phyloP scores from a whole-genome alignment of 768 basidiomycete species.

The Rhodocollybia butyracea region DNA sequence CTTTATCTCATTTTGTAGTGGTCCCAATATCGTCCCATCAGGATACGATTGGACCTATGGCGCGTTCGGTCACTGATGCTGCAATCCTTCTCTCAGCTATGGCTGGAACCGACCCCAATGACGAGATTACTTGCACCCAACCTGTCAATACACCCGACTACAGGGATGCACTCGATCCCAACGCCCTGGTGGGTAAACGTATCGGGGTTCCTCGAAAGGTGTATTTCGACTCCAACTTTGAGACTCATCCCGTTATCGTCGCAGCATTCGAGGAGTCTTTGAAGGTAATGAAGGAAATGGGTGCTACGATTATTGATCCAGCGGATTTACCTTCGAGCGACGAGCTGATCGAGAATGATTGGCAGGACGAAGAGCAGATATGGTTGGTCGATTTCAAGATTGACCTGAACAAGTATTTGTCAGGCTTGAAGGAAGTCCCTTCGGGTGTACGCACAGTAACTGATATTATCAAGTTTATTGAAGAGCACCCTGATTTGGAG shows the following conservation, averaged over 20 bases:
- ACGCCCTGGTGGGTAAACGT: slow-evolving; percentile 47
- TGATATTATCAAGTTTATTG: slow-evolving; percentile 42
- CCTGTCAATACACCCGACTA: slow-evolving; percentile 53
- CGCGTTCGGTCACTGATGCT: slow-evolving; percentile 50
- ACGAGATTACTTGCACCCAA: slow-evolving; percentile 52
- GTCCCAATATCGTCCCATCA: slow-evolving; percentile 56
- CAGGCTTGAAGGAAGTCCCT: slow-evolving; percentile 34
- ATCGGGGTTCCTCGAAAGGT: slow-evolving; percentile 50
- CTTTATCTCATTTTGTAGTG: background rate
- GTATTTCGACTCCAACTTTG: slow-evolving; percentile 23
- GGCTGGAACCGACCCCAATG: slow-evolving; percentile 51
- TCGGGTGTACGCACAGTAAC: slow-evolving; percentile 35
- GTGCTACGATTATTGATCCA: slow-evolving; percentile 44
- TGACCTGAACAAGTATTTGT: slow-evolving; percentile 35
- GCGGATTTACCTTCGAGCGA: slow-evolving; percentile 38
- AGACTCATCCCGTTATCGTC: slow-evolving; percentile 16
- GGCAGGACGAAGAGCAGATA: slow-evolving; percentile 20
- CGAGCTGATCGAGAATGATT: slow-evolving; percentile 28
- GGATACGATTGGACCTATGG: slow-evolving; percentile 58
- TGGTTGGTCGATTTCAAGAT: slow-evolving; percentile 38
- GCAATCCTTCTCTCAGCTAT: slow-evolving; percentile 56
- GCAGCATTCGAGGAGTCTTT: slow-evolving; percentile 37
- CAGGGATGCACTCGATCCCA: slow-evolving; percentile 44
- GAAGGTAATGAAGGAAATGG: slow-evolving; percentile 32
- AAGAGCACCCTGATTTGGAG: slow-evolving; percentile 37